Conservation (phyloP, 1,284 basidiomycete species). For the Flammula alnicola region DNA sequence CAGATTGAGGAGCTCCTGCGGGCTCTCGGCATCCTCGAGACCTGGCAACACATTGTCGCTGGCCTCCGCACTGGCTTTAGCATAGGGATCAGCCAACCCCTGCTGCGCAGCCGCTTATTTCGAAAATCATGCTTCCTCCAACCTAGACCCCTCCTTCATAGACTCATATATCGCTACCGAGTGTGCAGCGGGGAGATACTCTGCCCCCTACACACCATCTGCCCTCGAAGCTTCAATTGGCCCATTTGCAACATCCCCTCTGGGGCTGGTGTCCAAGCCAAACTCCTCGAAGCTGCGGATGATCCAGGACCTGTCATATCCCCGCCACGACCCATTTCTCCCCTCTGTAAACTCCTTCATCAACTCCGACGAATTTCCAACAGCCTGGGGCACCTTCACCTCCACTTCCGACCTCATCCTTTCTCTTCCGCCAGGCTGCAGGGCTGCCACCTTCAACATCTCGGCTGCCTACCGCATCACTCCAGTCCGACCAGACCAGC, state of each 20-base stretch:
- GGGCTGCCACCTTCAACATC: constrained; percentile 16
- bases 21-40: constrained; percentile 16
- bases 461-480: constrained; percentile 38
- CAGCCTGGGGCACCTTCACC: constrained; percentile 14
- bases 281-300: constrained; percentile 17
- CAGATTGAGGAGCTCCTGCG: constrained; percentile 20
- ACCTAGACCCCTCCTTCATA: constrained; percentile 27
- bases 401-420: constrained; percentile 5
- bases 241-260: constrained; percentile 39
- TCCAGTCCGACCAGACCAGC: constrained; percentile 34
- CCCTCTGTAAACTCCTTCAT: constrained; percentile 14
- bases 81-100: constrained; percentile 27
- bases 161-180: constrained; percentile 35
- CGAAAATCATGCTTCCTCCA: constrained; percentile 35
- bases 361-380: constrained; percentile 15
- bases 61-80: constrained; percentile 36
- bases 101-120: constrained; percentile 22
- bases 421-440: constrained; percentile 9
- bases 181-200: constrained; percentile 38
- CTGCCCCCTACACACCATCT: constrained; percentile 26
- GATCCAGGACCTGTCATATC: constrained; percentile 20
- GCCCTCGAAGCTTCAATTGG: constrained; percentile 40
- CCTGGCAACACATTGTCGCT: constrained; percentile 29
- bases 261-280: constrained; percentile 42
- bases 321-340: background rate